Percentiles rank a stretch among this genome's conserved stretches.
phyloP scores from a whole-genome alignment of 176 grass and related monocot genomes.

The Oryza officinalis region DNA sequence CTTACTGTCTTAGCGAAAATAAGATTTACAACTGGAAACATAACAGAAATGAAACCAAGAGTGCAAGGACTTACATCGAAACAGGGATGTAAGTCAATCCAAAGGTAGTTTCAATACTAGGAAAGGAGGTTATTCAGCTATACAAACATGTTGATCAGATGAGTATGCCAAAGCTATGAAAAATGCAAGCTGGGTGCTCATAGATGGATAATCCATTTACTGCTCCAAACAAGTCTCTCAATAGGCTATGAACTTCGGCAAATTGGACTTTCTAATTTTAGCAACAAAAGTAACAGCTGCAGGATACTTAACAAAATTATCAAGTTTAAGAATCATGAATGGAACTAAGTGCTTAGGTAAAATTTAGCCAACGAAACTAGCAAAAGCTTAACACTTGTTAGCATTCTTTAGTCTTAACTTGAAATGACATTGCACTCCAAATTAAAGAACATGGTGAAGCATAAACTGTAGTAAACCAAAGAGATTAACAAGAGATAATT shows the following conservation, averaged over 20 bases:
- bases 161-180: slow-evolving; percentile 1
- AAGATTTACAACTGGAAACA: background rate
- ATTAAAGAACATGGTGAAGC: background rate
- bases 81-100: background rate
- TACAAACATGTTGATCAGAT: background rate
- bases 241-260: background rate
- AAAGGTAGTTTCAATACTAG: background rate
- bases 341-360: background rate
- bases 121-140: background rate
- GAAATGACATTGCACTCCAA: background rate
- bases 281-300: slow-evolving; percentile 3
- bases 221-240: slow-evolving; percentile 1
- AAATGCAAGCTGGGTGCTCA: background rate
- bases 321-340: background rate
- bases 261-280: background rate
- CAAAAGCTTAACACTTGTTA: background rate
- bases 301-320: slow-evolving; percentile 5
- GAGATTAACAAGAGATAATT: background rate
- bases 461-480: background rate
- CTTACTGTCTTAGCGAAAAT: background rate
- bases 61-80: background rate
- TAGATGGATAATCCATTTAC: background rate
- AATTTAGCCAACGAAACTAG: slow-evolving; percentile 11
- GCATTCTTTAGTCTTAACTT: background rate
- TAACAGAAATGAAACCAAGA: slow-evolving; percentile 10